Base-by-base conservation (phyloP, 805 yeast genomes). In the Metschnikowia aberdeeniae region DNA sequence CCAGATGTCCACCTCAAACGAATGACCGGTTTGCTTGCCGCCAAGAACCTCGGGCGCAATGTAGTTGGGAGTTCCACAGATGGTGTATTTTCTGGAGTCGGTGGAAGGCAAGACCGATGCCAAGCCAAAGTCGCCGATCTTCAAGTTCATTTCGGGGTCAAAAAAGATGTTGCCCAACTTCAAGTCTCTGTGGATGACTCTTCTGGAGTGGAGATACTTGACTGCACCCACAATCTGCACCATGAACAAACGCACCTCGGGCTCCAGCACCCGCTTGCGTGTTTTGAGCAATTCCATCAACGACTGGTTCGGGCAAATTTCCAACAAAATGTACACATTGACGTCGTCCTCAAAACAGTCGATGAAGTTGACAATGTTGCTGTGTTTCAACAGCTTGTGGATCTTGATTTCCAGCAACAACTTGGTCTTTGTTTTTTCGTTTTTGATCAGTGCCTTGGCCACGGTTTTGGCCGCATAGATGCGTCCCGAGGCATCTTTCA, bases 11-110 rank as follows among this genome's bases (percentile, higher is more conserved):
- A 89, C 97, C 64, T 89, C 97, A 61, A 81, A 90, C 42, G 95
- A 82, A 64, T 93, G 99, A 7, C 98, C 99, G 10, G 81, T 76
- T 43, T 74, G 79, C 58, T 89, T 89, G 26, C 96, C 95, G 34
- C 89, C 86, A 53, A 93, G 75, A 19, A 93, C 96, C 70, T 93
- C 99, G 6, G 99, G 99, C 1, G 99, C 97, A 61, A 93, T 93
- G 64, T 93, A 93, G 68, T 93, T 93, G 49, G 99, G 99, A 20
- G 99, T 93, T 44, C 99, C 99, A 67, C 99, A 93, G 45, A 93
- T 88, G 36, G 99, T 92, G 62, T 84, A 86, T 60, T 92, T 89
- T 53, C 92, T 81, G 41, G 87, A 87, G 46, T 76, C 77, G 35
- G 58, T 58, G 19, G 80, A 72, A 35, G 85, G 86, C 50, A 93